Evolutionary conservation across 116 monocot species (phyloP).

Genomic region (Thalassia testudinum): DNA sequence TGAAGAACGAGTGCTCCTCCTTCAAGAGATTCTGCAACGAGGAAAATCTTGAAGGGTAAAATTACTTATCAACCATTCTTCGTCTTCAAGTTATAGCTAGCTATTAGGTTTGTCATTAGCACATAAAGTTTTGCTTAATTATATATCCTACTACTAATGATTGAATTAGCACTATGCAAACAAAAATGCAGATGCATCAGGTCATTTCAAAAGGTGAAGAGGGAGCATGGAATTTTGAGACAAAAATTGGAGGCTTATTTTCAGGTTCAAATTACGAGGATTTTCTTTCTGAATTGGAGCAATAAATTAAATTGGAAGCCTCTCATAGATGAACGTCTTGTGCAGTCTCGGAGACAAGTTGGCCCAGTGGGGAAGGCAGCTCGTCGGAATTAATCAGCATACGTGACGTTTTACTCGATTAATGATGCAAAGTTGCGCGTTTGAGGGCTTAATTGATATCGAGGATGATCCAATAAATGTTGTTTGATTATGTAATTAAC

Average conservation of each 20-base stretch:
- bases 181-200: constrained; percentile 31
- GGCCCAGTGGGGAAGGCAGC: constrained; percentile 12
- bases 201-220: constrained; percentile 76
- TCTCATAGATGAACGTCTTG: too few relatives aligned
- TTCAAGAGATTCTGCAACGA: constrained; percentile 42
- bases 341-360: constrained; percentile 41
- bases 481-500: too few relatives aligned
- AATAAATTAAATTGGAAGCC: neutral
- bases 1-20: constrained; percentile 72
- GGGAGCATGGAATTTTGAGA: constrained; percentile 51
- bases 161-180: neutral
- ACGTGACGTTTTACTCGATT: too few relatives aligned
- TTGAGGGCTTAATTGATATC: too few relatives aligned
- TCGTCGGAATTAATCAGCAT: constrained; percentile 8
- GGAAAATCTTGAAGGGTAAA: constrained; percentile 75
- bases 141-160: too few relatives aligned
- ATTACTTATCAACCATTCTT: too few relatives aligned
- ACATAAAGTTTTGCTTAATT: too few relatives aligned
- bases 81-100: too few relatives aligned
- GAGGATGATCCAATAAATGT: too few relatives aligned
- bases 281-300: neutral
- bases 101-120: too few relatives aligned
- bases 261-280: constrained; percentile 24
- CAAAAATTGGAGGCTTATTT: constrained; percentile 83
- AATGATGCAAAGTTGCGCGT: too few relatives aligned